Evolutionary conservation across 495 filamentous ascomycete species (phyloP).

Genomic region (Xylaria intraflava): DNA sequence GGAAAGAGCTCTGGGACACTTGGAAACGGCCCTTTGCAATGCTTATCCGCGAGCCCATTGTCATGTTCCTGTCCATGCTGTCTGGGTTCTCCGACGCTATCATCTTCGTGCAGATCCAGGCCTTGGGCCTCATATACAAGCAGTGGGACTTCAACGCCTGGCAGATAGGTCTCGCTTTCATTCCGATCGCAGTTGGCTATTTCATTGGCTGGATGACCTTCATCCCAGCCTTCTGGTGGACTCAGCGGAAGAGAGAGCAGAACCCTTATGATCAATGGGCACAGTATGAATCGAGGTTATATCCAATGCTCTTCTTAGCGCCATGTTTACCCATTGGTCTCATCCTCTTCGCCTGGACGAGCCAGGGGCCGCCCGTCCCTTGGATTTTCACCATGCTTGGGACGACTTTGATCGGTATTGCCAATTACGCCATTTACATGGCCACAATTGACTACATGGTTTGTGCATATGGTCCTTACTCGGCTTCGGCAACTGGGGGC

Average conservation of each 20-base stretch:
- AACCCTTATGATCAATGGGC: slow-evolving; percentile 53
- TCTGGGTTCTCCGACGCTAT: slow-evolving; percentile 75
- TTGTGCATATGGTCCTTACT: slow-evolving; percentile 70
- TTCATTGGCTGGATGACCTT: slow-evolving; percentile 57
- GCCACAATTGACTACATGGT: slow-evolving; percentile 84
- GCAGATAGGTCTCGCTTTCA: slow-evolving; percentile 54
- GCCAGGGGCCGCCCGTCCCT: slow-evolving; percentile 53
- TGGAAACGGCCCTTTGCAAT: slow-evolving; percentile 72
- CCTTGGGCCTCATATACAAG: slow-evolving; percentile 55
- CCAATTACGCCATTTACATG: slow-evolving; percentile 71
- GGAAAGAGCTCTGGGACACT: slow-evolving; percentile 50
- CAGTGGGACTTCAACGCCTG: slow-evolving; percentile 56
- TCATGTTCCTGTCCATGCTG: slow-evolving; percentile 62
- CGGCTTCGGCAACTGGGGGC: slow-evolving; percentile 70
- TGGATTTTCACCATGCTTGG: slow-evolving; percentile 59
- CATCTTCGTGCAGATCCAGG: slow-evolving; percentile 73
- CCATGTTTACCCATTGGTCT: slow-evolving; percentile 61
- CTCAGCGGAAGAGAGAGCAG: slow-evolving; percentile 43
- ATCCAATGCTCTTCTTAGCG: slow-evolving; percentile 55
- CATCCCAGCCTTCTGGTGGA: slow-evolving; percentile 55
- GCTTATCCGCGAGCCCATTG: slow-evolving; percentile 73
- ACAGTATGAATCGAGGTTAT: slow-evolving; percentile 52
- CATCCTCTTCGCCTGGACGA: slow-evolving; percentile 63
- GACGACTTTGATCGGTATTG: slow-evolving; percentile 56
- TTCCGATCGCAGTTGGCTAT: slow-evolving; percentile 60